Evolutionary conservation across 1,284 basidiomycete species (phyloP), one percentile per base, ranked within the genome.

Genomic region (Moesziomyces parantarcticus): DNA sequence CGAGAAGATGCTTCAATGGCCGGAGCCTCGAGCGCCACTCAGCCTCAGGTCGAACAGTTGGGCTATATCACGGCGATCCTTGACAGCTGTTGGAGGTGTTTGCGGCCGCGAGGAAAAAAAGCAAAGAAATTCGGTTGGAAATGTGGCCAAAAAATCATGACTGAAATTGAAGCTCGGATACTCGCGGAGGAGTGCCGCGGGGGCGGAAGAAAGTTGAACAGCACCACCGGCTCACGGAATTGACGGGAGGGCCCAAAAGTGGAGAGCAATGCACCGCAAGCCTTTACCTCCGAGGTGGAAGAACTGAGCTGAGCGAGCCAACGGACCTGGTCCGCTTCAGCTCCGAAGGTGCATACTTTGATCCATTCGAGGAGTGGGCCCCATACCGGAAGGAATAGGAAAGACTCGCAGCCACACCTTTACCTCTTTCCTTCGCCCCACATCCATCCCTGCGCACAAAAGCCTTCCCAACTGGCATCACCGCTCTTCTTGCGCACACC

Each of bases 121-220:
- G 18, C 2, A 9, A 11, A 5, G 23, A 48, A 63, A 51, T 36
- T 7, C 8, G n/a, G 40, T 5, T 16, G 5, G 21, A 43, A 53
- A 39, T 8, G 29, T 1, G 7, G 1, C 7, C 1, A 26, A 11
- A 41, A 58, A 29, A 11, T 22, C 25, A 29, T 25, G 50, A 50
- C 34, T 14, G 43, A 58, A 50, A 1, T 8, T 14, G 18, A 8
- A 32, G 29, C 22, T 49, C 58, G 64, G 58, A 39, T 54, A 61
- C 50, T 47, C 34, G 43, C 59, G 65, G 65, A 21, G 44, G 10
- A 26, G 48, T 1, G 43, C 65, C 59, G 59, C 65, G 63, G 63
- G 52, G 50, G 58, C 65, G 65, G 65, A 68, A 58, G 59, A 68
- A 68, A 68, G 59, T 68, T 68, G 32, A 50, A 43, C 23, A 43